Base-by-base conservation (phyloP, 1,284 basidiomycete genomes). In the Malassezia globosa region DNA sequence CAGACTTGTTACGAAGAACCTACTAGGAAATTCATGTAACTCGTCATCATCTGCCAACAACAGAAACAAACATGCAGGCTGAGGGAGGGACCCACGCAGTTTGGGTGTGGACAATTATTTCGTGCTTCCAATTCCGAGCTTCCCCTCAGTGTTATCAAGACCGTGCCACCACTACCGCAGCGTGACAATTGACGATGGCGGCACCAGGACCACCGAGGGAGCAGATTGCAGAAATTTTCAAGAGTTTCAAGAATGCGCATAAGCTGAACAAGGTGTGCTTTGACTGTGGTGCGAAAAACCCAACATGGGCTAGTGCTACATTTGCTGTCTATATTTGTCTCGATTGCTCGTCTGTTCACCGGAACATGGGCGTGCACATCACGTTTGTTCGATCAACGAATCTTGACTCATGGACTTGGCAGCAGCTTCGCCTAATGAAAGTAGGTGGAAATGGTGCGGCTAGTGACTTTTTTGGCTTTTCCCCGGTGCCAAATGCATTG, bases 291-390 rank as follows among this genome's bases (percentile, higher is more conserved):
- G 89, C 92, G 53, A 85, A 89, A 68, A 95, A 94, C 76, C 92
- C 92, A 47, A 94, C 90, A 39, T 97, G 92, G 92, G 84, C 89
- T 2, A 90, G 86, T 57, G 88, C 94, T 26, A 92, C 88, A 0
- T 99, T 84, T 69, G 92, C 87, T 42, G 83, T 97, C 37, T 97
- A 97, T 75, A 92, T 99, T 68, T 99, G 92, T 70, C 77, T 97
- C 37, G 90, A 97, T 64, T 97, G 92, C 77, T 96, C 90, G 5
- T 86, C 84, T 57, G 78, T 87, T 13, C 92, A 99, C 74, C 80
- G 92, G 50, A 96, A 94, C 73, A 83, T 96, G 80, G 92, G 92
- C 61, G 94, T 97, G 16, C 92, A 99, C 73, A 90, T 99, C 73
- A 87, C 82, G 58, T 99, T 99, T 70, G 92, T 99, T 37, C 78